A percentile compares a stretch with the other conserved stretches of the same genome.
phyloP scores from a whole-genome alignment of 2,329 filamentous ascomycete species.

The Penicillium hesseltinei region DNA sequence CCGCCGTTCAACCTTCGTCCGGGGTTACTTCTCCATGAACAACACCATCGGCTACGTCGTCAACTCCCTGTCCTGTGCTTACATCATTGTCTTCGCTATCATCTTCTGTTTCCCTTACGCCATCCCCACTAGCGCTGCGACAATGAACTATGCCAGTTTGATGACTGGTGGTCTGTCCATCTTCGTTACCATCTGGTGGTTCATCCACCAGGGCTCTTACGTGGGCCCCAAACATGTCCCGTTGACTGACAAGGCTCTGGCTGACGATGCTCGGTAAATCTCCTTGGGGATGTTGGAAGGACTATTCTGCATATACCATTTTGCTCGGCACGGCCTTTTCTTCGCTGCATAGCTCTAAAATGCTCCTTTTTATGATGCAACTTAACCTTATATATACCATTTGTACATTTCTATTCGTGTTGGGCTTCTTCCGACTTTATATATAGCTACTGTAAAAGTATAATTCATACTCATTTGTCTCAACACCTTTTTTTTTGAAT shows the following conservation, averaged over 20 bases:
- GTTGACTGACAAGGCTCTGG: conserved; percentile 33
- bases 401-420: conserved; percentile 13
- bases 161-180: conserved; percentile 54
- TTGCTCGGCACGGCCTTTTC: conserved; percentile 13
- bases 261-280: conserved; percentile 32
- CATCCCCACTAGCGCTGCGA: conserved; percentile 45
- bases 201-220: conserved; percentile 35
- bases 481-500: too few relatives aligned
- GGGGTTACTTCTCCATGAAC: conserved; percentile 54
- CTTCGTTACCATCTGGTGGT: conserved; percentile 50
- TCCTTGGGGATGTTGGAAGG: not conserved
- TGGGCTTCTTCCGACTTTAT: conserved; percentile 1
- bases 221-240: conserved; percentile 39
- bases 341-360: conserved; percentile 12
- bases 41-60: conserved; percentile 51
- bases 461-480: not conserved
- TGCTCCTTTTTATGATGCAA: conserved; percentile 10
- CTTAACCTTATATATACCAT: conserved; percentile 13
- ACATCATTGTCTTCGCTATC: conserved; percentile 57
- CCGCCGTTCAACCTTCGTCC: conserved; percentile 51
- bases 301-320: conserved; percentile 19
- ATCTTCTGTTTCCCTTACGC: conserved; percentile 60
- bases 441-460: conserved; percentile 7
- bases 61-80: conserved; percentile 51
- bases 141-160: conserved; percentile 56